phyloP scores from a whole-genome alignment of 1,284 basidiomycete species.

The Leucoagaricus sp. region DNA sequence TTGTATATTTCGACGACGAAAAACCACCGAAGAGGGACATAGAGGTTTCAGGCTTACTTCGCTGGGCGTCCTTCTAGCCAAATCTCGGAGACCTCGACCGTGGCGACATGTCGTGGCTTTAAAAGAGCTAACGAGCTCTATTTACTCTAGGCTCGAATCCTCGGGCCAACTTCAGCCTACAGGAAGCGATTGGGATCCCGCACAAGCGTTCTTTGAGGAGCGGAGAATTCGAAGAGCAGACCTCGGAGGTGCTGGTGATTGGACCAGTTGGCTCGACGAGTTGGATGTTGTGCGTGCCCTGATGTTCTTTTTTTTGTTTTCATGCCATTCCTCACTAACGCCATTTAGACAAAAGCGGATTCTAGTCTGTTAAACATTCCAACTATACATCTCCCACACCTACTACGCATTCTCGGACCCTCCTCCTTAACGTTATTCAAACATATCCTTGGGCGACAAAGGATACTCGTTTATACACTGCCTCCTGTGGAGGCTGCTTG shows the following conservation, averaged over 20 bases:
- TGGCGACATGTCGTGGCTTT: constrained; percentile 70
- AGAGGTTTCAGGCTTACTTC: constrained; percentile 78
- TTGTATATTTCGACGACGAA: constrained; percentile 67
- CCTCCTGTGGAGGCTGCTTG: constrained; percentile 79
- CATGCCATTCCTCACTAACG: neutral
- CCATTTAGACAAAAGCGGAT: constrained; percentile 29
- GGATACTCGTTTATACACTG: constrained; percentile 74
- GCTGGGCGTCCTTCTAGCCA: constrained; percentile 71
- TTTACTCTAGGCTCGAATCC: constrained; percentile 55
- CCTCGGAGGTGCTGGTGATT: constrained; percentile 53
- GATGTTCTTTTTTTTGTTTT: neutral
- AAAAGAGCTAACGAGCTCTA: constrained; percentile 53
- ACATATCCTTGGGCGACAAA: constrained; percentile 66
- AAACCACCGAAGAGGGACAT: constrained; percentile 67
- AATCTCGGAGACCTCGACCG: constrained; percentile 62
- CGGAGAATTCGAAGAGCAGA: constrained; percentile 49
- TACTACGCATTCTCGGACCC: constrained; percentile 74
- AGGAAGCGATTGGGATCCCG: constrained; percentile 65
- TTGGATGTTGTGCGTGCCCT: constrained; percentile 47
- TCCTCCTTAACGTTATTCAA: constrained; percentile 77
- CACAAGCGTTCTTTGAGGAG: constrained; percentile 63
- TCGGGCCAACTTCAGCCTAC: constrained; percentile 48
- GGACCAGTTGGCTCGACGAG: constrained; percentile 69
- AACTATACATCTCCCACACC: constrained; percentile 63
- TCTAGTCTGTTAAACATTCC: constrained; percentile 43